A percentile compares a stretch with the other conserved stretches of the same genome.
phyloP scores from a whole-genome alignment of 2,329 filamentous ascomycete genomes.

The Neofusicoccum cordaticola region DNA sequence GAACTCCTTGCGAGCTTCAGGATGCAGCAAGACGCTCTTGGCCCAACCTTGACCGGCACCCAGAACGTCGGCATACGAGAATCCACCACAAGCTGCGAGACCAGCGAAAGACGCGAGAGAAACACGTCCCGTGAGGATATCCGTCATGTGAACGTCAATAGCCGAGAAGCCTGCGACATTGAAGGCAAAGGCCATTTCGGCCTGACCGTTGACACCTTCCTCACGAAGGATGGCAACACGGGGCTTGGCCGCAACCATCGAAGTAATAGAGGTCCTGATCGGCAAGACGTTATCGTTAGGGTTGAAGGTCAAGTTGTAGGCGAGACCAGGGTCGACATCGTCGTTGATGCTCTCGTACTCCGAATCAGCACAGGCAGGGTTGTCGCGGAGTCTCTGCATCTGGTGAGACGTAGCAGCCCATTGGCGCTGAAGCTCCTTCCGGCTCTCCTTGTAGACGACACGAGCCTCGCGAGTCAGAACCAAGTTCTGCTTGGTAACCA shows the following conservation, averaged over 20 bases:
- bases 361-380: constrained; percentile 78
- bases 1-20: constrained; percentile 72
- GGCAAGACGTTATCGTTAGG: constrained; percentile 75
- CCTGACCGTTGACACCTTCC: constrained; percentile 90
- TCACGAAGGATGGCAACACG: constrained; percentile 90
- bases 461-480: constrained; percentile 69
- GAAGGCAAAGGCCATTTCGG: constrained; percentile 99
- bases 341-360: constrained; percentile 77
- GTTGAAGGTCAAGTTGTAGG: constrained; percentile 78
- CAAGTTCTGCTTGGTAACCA: constrained; percentile 69
- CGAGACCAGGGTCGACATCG: constrained; percentile 74
- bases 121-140: constrained; percentile 74
- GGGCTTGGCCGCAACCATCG: constrained; percentile 61
- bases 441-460: constrained; percentile 66
- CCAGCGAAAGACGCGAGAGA: constrained; percentile 82
- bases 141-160: constrained; percentile 95
- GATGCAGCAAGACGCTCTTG: constrained; percentile 84
- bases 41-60: constrained; percentile 98
- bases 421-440: constrained; percentile 75
- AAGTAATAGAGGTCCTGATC: constrained; percentile 60
- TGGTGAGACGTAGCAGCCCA: constrained; percentile 88
- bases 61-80: constrained; percentile 89
- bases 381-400: constrained; percentile 89
- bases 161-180: constrained; percentile 85
- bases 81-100: constrained; percentile 91